Base-by-base conservation (phyloP, 495 filamentous ascomycete genomes). In the Filosporella fistucella region DNA sequence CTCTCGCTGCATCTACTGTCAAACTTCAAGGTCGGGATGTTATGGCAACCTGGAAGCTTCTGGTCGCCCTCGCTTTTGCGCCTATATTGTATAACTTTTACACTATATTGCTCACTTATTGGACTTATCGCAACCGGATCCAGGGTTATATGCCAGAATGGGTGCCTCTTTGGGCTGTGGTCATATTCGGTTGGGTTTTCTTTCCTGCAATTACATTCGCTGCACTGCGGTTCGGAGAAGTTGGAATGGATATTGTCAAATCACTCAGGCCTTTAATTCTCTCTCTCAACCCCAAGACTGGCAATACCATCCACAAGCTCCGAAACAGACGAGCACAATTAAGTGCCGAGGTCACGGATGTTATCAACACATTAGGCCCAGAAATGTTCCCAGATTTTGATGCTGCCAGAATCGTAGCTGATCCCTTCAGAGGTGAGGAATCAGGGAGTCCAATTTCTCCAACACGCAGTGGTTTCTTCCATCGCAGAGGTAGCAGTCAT, bases 361-460 rank as follows among this genome's bases (percentile, higher is more conserved):
- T 90, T 23, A 96, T 99, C 73, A 97, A 99, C 67, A 89, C 86
- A 6, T 78, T 97, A 24, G 93, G 94, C 0, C 93, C 93, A 1
- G 93, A 99, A 58, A 81, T 99, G 67, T 99, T 93, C 70, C 89
- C 89, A 10, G 93, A 99, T 66, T 99, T 97, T 62, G 88, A 96
- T 57, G 71, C 85, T 4, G 76, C 77, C 0, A 85, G 93, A 14
- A 83, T 97, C 46, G 73, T 98, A 23, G 73, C 78, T 12, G 72
- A 74, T 51, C 68, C 68, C 24, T 68, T 65, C 33, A 42, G 45
- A 11, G n/a, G 21, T 6, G 49, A 53, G 14, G 43, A 34, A 18
- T 17, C 47, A 6, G 36, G 16, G 18, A 57, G 47, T 23, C 54
- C 55, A 17, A 28, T 36, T 2, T 51, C 58, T 20, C 52, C 51